phyloP scores from a whole-genome alignment of 1,284 basidiomycete genomes.

The Papiliotrema nemorosa region DNA sequence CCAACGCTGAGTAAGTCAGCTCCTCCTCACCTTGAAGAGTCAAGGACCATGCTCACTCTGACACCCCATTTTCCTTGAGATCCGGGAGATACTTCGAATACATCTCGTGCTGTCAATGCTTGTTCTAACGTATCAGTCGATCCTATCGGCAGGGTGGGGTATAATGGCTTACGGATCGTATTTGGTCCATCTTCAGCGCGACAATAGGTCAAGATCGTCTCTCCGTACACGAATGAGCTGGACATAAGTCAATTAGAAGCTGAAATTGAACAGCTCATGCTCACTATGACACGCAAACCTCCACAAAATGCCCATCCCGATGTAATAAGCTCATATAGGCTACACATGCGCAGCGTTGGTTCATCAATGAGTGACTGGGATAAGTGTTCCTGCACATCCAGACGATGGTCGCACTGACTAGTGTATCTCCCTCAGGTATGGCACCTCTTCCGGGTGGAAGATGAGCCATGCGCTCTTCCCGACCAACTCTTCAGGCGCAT shows the following conservation, averaged over 20 bases:
- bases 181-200: constrained; percentile 24
- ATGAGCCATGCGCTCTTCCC: constrained; percentile 31
- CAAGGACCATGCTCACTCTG: constrained; percentile 7
- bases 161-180: constrained; percentile 20
- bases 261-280: too few relatives aligned
- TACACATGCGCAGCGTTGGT: constrained; percentile 33
- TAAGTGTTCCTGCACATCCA: constrained; percentile 14
- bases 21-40: not conserved
- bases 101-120: constrained; percentile 38
- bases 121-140: constrained; percentile 25
- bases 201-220: constrained; percentile 21
- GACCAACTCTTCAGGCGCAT: constrained; percentile 26
- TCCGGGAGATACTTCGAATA: constrained; percentile 31
- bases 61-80: constrained; percentile 15
- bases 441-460: constrained; percentile 42
- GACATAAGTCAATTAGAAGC: too few relatives aligned
- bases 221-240: constrained; percentile 25
- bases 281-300: constrained; percentile 20
- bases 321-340: constrained; percentile 32
- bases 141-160: too few relatives aligned
- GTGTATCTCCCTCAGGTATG: constrained; percentile 26
- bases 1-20: constrained; percentile 2
- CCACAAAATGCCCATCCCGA: constrained; percentile 29
- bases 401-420: constrained; percentile 25
- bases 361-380: constrained; percentile 6